Base-by-base conservation (phyloP, 495 filamentous ascomycete genomes). In the Aspergillus sclerotioniger region DNA sequence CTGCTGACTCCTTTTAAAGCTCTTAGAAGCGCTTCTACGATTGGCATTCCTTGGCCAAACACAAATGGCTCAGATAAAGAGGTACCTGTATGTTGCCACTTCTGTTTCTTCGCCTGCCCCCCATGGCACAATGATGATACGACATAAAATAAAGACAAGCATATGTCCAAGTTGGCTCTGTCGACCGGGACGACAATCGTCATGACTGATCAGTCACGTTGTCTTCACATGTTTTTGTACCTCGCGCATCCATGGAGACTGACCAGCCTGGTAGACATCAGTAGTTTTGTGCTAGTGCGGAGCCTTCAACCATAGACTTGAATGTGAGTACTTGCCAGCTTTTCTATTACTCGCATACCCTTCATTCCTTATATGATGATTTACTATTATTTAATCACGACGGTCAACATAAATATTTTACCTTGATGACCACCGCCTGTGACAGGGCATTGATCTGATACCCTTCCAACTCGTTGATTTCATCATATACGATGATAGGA, bases 381-480 rank as follows among this genome's bases (percentile, higher is more conserved):
- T 81, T 80, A 76, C 69, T 72, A 70, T 65, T 79, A 76, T 74
- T 81, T 86, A 86, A 87, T 96, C 91, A 96, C 92, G 91, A 96
- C 91, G 91, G 91, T 96, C 91, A 90, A 87, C 92, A 90, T 93
- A 96, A 84, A 67, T 74, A 63, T 64, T 72, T 82, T 81, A 84
- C 82, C 79, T 90, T 95, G 90, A 92, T 92, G 90, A 93, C 80
- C 88, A 78, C 78, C 61, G 87, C 90, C 90, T 84, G 83, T 92
- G 90, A 94, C 90, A 87, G 78, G 90, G 90, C 87, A 76, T 76
- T 64, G 68, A 80, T 81, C 86, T 90, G 87, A 87, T 70, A 50
- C 21, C 16, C 47, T 50, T 39, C 16, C 28, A 29, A 39, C 53
- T 47, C 50, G 37, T 21, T 53, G 53, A 60, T 48, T 19, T 51